These are phyloP conservation scores for Neltuma alba DNA, from an alignment of 306 rosid genomes.

Conservation along the genomic window DNA sequence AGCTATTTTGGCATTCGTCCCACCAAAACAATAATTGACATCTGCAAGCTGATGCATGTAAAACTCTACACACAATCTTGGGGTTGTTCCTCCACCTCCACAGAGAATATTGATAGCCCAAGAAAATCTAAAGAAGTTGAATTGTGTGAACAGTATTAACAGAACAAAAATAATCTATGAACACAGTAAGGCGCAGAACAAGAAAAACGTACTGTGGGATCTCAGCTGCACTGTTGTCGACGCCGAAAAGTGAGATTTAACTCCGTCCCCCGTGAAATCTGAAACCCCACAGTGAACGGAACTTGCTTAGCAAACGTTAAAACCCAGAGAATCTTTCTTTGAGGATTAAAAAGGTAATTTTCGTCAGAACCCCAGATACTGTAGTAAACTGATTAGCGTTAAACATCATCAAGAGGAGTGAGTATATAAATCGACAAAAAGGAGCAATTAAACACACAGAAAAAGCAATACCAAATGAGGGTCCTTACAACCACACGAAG, in stretches of 20 bases:
- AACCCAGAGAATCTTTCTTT: neutral
- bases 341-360: too few species aligned
- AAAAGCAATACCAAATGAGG: neutral
- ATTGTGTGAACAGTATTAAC: neutral
- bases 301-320: neutral
- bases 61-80: neutral
- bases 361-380: neutral
- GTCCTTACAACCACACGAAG: conserved; percentile 1
- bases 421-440: neutral
- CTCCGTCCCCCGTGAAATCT: conserved; percentile 18
- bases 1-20: neutral
- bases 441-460: neutral
- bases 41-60: neutral
- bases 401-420: neutral
- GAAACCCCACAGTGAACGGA: neutral
- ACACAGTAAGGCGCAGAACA: neutral
- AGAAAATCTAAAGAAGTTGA: conserved; percentile 4
- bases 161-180: neutral
- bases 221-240: neutral
- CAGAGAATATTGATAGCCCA: neutral
- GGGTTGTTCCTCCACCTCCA: neutral
- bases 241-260: neutral
- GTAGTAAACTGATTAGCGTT: neutral
- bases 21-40: neutral
- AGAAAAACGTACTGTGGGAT: conserved; percentile 8